Conservation (phyloP, 164 flowering plant species). For the Dillenia turbinata region DNA sequence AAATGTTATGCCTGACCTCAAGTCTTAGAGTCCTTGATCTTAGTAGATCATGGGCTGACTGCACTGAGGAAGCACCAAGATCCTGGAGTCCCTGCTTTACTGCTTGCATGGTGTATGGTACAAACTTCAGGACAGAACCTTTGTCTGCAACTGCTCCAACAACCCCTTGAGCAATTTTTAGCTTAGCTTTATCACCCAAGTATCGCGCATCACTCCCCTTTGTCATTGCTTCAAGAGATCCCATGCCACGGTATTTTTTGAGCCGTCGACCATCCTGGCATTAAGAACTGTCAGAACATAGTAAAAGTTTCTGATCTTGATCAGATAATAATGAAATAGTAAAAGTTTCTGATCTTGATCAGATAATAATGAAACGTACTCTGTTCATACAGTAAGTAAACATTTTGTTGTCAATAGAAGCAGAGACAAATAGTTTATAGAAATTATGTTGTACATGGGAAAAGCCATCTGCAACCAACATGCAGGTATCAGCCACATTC, state of each 20-base stretch:
- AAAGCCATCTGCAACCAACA: too few species aligned
- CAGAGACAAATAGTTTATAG: too few species aligned
- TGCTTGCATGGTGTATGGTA: conserved; percentile 91
- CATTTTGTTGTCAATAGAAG: neutral
- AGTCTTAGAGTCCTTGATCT: conserved; percentile 60
- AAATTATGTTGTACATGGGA: too few species aligned
- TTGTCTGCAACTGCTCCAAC: conserved; percentile 88
- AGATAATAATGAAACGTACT: neutral
- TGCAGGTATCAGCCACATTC: too few species aligned
- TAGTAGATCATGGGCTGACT: conserved; percentile 70
- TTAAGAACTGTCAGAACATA: conserved; percentile 2
- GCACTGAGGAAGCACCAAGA: conserved; percentile 76
- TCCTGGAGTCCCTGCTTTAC: conserved; percentile 98
- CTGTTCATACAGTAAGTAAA: neutral
- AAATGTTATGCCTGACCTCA: conserved; percentile 50
- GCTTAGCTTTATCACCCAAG: conserved; percentile 76
- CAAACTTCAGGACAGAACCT: conserved; percentile 76
- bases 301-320: too few species aligned
- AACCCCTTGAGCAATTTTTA: conserved; percentile 93
- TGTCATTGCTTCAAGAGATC: conserved; percentile 95
- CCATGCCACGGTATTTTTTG: conserved; percentile 95
- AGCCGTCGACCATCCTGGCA: conserved; percentile 58
- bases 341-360: too few species aligned
- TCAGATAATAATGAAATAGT: neutral
- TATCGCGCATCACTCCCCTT: conserved; percentile 90